Percentiles rank a stretch among this genome's conserved stretches.
These are phyloP conservation scores for Cyphellophora europaea DNA, from an alignment of 2,329 filamentous ascomycete species.

Conservation along the genomic window DNA sequence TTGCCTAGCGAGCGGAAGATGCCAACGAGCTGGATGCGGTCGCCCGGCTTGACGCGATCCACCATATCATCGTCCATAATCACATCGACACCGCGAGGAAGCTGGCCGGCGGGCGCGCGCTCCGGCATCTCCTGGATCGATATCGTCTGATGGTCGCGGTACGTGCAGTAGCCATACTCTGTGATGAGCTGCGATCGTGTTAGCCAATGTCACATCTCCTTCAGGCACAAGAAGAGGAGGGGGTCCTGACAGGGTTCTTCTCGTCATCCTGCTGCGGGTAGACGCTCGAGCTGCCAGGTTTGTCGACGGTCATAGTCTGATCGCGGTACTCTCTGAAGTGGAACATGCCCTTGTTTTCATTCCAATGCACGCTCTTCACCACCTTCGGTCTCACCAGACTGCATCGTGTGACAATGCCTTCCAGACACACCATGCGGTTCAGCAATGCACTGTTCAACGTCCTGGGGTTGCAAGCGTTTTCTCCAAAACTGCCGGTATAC, in stretches of 20 bases:
- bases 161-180: constrained; percentile 92
- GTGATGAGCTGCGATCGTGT: constrained; percentile 56
- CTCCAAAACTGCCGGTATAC: constrained; percentile 91
- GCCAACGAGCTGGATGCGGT: constrained; percentile 93
- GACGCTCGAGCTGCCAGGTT: constrained; percentile 78
- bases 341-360: constrained; percentile 76
- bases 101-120: constrained; percentile 84
- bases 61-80: constrained; percentile 95
- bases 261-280: constrained; percentile 92
- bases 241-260: constrained; percentile 69
- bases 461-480: constrained; percentile 88
- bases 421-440: constrained; percentile 93
- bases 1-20: constrained; percentile 92
- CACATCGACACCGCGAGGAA: constrained; percentile 90
- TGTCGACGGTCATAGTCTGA: constrained; percentile 89
- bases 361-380: constrained; percentile 97
- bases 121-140: constrained; percentile 99
- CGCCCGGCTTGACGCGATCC: constrained; percentile 87
- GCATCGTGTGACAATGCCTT: constrained; percentile 94
- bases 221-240: constrained; percentile 3
- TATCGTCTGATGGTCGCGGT: constrained; percentile 93
- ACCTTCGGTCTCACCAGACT: constrained; percentile 93
- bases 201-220: constrained; percentile 9
- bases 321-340: constrained; percentile 86
- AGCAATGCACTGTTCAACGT: constrained; percentile 82